Conservation (phyloP, 495 filamentous ascomycete species). For the Pyronema omphalodes region DNA sequence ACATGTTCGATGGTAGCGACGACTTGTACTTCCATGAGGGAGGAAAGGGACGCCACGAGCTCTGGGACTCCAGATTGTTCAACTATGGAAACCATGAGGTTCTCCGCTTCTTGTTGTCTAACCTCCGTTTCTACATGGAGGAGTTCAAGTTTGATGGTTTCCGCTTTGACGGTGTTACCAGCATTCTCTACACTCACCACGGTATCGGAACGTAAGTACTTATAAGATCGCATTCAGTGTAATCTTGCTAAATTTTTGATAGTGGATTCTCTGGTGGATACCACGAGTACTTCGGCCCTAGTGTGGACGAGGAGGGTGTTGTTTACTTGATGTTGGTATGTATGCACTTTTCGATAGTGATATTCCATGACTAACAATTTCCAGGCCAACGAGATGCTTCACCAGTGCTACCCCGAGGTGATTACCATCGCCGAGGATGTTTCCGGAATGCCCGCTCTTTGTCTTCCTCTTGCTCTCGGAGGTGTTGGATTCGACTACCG, state of each 20-base stretch:
- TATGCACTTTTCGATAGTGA: not conserved
- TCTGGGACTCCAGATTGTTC: slow-evolving; percentile 92
- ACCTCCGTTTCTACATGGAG: slow-evolving; percentile 98
- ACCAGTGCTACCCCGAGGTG: slow-evolving; percentile 61
- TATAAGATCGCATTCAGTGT: not conserved
- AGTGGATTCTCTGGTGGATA: slow-evolving; percentile 97
- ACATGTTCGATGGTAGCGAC: slow-evolving; percentile 86
- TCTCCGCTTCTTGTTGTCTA: slow-evolving; percentile 79
- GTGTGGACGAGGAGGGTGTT: slow-evolving; percentile 87
- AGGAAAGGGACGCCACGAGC: slow-evolving; percentile 61
- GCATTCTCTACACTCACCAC: slow-evolving; percentile 91
- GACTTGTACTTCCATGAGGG: slow-evolving; percentile 91
- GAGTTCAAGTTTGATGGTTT: slow-evolving; percentile 95
- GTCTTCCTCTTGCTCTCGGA: slow-evolving; percentile 64
- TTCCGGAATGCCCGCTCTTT: slow-evolving; percentile 92
- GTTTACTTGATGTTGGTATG: slow-evolving; percentile 70
- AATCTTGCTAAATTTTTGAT: not conserved
- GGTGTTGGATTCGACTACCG: slow-evolving; percentile 95
- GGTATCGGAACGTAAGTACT: slow-evolving; percentile 86
- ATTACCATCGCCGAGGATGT: slow-evolving; percentile 96
- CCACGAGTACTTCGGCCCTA: slow-evolving; percentile 88
- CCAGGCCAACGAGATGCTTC: slow-evolving; percentile 81
- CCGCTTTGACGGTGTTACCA: slow-evolving; percentile 93
- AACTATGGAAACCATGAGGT: slow-evolving; percentile 96
- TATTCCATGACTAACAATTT: slow-evolving; percentile 3